A percentile compares a stretch with the other conserved stretches of the same genome.
These are phyloP conservation scores for Aphanomyces euteiches DNA, from an alignment of 352 stramenopile genomes.

Conservation along the genomic window DNA sequence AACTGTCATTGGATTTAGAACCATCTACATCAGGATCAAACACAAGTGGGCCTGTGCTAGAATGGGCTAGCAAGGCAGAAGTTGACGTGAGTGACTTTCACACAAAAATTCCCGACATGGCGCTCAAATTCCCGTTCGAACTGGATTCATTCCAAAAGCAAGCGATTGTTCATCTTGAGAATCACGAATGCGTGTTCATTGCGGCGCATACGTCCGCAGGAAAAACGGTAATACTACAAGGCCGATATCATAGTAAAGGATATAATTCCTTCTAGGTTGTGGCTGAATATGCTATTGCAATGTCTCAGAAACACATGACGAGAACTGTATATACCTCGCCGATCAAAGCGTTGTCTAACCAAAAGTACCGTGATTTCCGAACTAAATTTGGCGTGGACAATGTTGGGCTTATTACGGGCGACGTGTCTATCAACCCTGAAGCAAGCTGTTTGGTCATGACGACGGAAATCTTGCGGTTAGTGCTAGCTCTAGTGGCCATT, in stretches of 20 bases:
- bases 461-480: constrained; percentile 92
- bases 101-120: constrained; percentile 78
- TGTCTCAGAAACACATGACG: constrained; percentile 89
- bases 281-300: constrained; percentile 99
- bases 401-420: constrained; percentile 99
- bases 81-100: constrained; percentile 82
- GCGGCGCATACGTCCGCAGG: constrained; percentile 98
- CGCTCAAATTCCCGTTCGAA: constrained; percentile 97
- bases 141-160: constrained; percentile 98
- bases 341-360: constrained; percentile 99
- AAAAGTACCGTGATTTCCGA: constrained; percentile 99
- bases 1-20: neutral
- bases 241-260: neutral
- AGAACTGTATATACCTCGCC: constrained; percentile 99
- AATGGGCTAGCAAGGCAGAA: constrained; percentile 69
- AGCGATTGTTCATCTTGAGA: constrained; percentile 95
- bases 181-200: constrained; percentile 97
- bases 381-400: constrained; percentile 88
- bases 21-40: neutral
- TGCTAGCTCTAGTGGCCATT: neutral
- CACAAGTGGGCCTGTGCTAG: constrained; percentile 31
- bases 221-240: constrained; percentile 74
- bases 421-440: constrained; percentile 99
- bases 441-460: constrained; percentile 98
- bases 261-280: constrained; percentile 54